Evolutionary conservation across 2,329 filamentous ascomycete species (phyloP), one percentile per base, ranked within the genome.

Genomic region (Aspergillus sp.): DNA sequence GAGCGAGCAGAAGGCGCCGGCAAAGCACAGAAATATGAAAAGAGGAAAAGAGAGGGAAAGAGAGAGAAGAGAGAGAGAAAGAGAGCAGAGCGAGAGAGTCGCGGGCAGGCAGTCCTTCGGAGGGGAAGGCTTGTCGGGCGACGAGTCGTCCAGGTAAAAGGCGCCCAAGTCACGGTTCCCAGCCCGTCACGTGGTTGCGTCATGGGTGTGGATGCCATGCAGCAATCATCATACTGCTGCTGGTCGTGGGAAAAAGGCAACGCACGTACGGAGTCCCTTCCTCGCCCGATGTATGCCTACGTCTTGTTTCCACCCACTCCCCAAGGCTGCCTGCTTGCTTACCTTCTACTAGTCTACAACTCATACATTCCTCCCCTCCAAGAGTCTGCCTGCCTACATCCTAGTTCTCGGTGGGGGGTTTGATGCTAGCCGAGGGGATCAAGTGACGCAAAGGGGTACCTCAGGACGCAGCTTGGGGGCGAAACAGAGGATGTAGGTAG

Each of bases 141-240:
- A 63, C 61, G 63, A 59, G 58, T 58, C 53, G 55, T 60, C 25
- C 58, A 59, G 54, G 59, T 36, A 60, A 63, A 68, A 63, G 65
- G 61, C 59, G 63, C 58, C 55, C 61, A 64, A 68, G 71, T 72
- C 66, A 71, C 63, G 60, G 62, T 55, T 45, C 53, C 55, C 60
- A 41, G 25, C 19, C 54, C 65, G 67, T 75, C 73, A 75, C 73
- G 73, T 75, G 73, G 67, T 67, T 71, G 70, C 71, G 70, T 74
- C 71, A 74, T 73, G 67, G 67, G 68, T 66, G 69, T 68, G 67
- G 63, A 60, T 68, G 62, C 62, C 50, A 53, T 67, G 65, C 65
- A 67, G 65, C 62, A 67, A 48, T 61, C 21, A 51, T 57, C 28
- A 45, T 58, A n/a, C 25, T 28, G 25, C 25, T 28, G 25, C 25